Percentiles rank a stretch among this genome's conserved stretches.
Conservation (phyloP, 805 yeast species). For the Schizosaccharomyces octosporus region DNA sequence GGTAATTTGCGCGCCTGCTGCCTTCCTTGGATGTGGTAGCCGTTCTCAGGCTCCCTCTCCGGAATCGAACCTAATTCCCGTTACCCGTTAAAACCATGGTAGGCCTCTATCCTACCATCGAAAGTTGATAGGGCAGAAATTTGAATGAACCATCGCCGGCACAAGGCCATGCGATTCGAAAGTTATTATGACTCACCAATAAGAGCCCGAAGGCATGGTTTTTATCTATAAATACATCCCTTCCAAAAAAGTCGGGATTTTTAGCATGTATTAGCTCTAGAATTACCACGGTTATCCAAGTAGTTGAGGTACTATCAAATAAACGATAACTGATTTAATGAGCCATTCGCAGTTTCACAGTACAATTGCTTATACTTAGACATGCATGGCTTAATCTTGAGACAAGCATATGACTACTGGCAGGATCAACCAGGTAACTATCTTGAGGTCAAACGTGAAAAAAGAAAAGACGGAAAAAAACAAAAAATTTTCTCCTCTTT, state of each 20-base stretch:
- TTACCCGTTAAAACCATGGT: constrained; percentile 16
- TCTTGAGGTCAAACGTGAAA: background rate
- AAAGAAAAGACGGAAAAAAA: too few relatives aligned
- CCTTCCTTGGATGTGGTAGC: too few relatives aligned
- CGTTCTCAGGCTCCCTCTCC: too few relatives aligned
- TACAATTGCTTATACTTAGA: constrained; percentile 25
- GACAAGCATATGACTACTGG: constrained; percentile 30
- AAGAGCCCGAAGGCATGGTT: constrained; percentile 20
- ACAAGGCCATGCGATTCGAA: constrained; percentile 21
- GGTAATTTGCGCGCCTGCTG: too few relatives aligned
- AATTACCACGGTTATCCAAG: constrained; percentile 26
- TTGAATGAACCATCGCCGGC: constrained; percentile 26
- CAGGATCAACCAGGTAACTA: constrained; percentile 26
- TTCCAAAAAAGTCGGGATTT: constrained; percentile 17
- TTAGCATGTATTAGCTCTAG: constrained; percentile 26
- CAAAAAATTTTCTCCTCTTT: too few relatives aligned
- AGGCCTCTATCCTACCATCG: constrained; percentile 7
- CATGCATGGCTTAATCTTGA: constrained; percentile 28
- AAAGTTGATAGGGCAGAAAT: constrained; percentile 21
- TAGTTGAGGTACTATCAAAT: constrained; percentile 24
- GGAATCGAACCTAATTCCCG: too few relatives aligned
- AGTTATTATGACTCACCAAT: constrained; percentile 22
- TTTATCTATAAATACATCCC: constrained; percentile 24
- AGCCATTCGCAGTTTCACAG: constrained; percentile 29
- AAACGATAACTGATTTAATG: constrained; percentile 27